Evolutionary conservation across 495 filamentous ascomycete species (phyloP).

Genomic region (Cetradonia linearis): DNA sequence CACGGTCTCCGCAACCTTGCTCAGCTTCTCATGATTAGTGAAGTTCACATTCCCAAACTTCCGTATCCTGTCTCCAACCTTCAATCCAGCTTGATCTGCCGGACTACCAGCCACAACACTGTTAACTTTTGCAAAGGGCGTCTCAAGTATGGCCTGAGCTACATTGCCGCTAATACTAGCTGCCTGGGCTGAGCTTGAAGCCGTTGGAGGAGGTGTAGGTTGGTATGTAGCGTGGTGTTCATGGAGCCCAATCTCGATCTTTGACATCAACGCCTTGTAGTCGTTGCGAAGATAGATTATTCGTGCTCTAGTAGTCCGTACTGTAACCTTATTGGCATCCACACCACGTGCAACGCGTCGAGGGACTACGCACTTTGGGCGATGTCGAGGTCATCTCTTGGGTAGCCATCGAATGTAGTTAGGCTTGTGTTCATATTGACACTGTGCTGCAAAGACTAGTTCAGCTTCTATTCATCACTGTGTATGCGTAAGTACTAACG

Average conservation of each 20-base stretch:
- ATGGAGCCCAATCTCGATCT: slow-evolving; percentile 74
- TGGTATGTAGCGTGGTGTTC: slow-evolving; percentile 45
- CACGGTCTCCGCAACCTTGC: slow-evolving; percentile 74
- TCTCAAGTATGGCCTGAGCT: slow-evolving; percentile 40
- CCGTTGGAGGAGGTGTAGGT: slow-evolving; percentile 24
- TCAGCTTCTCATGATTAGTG: slow-evolving; percentile 75
- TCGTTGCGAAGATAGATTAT: slow-evolving; percentile 89
- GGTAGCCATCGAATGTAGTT: slow-evolving; percentile 86
- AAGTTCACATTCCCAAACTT: slow-evolving; percentile 74
- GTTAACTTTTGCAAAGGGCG: slow-evolving; percentile 85
- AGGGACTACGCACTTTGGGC: slow-evolving; percentile 62
- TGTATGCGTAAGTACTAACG: background rate
- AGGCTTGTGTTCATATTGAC: slow-evolving; percentile 87
- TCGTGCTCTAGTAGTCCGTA: slow-evolving; percentile 79
- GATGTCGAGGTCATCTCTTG: slow-evolving; percentile 86
- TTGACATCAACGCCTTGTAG: slow-evolving; percentile 76
- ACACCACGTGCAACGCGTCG: background rate
- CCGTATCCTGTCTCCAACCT: slow-evolving; percentile 69
- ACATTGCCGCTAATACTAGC: slow-evolving; percentile 15
- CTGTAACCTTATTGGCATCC: slow-evolving; percentile 34
- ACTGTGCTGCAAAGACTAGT: slow-evolving; percentile 53
- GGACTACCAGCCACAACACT: slow-evolving; percentile 69
- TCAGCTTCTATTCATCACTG: background rate
- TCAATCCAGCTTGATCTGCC: slow-evolving; percentile 73
- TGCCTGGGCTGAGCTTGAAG: slow-evolving; percentile 23